phyloP scores from a whole-genome alignment of 2,329 filamentous ascomycete species.

The Chaetomium globosum region DNA sequence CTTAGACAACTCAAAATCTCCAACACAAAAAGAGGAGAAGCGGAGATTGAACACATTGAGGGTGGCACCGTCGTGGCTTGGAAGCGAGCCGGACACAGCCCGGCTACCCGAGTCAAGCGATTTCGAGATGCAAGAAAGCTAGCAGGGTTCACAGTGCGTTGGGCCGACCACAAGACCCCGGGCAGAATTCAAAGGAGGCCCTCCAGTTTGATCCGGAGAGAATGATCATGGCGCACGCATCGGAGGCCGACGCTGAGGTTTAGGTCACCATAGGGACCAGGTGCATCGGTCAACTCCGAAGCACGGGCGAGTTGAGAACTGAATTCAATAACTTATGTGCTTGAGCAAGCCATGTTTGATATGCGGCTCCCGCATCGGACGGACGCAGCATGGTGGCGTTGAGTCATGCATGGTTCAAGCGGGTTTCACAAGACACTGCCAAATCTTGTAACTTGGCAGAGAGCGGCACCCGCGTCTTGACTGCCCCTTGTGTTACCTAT shows the following conservation, averaged over 20 bases:
- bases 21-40: not conserved
- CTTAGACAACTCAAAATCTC: slow-evolving; percentile 1
- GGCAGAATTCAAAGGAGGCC: too few species aligned
- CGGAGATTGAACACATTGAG: not conserved
- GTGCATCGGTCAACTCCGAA: slow-evolving; percentile 12
- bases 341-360: not conserved
- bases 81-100: slow-evolving; percentile 1
- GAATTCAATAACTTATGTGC: not conserved
- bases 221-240: not conserved
- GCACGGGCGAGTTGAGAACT: not conserved
- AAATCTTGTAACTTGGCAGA: not conserved
- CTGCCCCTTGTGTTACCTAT: not conserved
- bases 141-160: not conserved
- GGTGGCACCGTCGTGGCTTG: slow-evolving; percentile 11
- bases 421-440: not conserved
- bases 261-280: not conserved
- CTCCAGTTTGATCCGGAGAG: not conserved
- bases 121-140: slow-evolving; percentile 4
- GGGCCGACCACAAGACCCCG: not conserved
- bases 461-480: not conserved
- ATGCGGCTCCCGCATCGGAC: slow-evolving; percentile 1
- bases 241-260: not conserved
- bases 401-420: not conserved
- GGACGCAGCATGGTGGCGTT: not conserved
- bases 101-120: slow-evolving; percentile 5